These are phyloP conservation scores for Ophiocordyceps camponoti-floridani DNA, from an alignment of 2,329 filamentous ascomycete genomes.

Conservation along the genomic window DNA sequence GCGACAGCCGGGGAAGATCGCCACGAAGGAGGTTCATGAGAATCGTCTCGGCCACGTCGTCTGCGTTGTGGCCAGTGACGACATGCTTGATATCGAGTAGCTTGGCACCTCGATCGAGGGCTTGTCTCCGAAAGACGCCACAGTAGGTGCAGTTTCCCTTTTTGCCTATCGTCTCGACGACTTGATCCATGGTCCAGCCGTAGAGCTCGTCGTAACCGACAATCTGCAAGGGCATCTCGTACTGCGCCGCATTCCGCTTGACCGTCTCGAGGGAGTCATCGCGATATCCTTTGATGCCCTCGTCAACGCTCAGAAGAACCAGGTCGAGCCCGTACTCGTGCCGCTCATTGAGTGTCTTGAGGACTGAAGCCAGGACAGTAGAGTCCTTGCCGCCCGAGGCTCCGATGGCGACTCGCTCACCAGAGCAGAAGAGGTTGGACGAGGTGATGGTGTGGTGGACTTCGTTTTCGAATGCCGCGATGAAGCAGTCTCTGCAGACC, in stretches of 20 bases:
- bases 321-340: conserved; percentile 76
- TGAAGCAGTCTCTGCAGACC: conserved; percentile 79
- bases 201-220: conserved; percentile 89
- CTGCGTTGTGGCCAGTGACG: conserved; percentile 93
- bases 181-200: conserved; percentile 98
- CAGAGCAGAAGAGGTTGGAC: conserved; percentile 62
- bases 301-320: conserved; percentile 79
- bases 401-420: conserved; percentile 82
- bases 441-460: conserved; percentile 81
- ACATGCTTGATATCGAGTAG: conserved; percentile 80
- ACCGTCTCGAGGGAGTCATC: conserved; percentile 95
- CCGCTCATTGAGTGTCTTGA: conserved; percentile 86
- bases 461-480: conserved; percentile 76
- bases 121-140: conserved; percentile 87
- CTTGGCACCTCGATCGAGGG: conserved; percentile 79
- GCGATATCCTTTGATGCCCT: conserved; percentile 91
- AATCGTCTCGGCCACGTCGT: conserved; percentile 92
- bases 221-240: conserved; percentile 80
- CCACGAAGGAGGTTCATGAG: conserved; percentile 92
- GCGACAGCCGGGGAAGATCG: conserved; percentile 69
- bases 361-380: conserved; percentile 81
- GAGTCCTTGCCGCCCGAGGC: conserved; percentile 96
- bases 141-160: conserved; percentile 99
- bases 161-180: conserved; percentile 89
- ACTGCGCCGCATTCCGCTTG: conserved; percentile 80